Evolutionary conservation across 208 protist genomes (phyloP).

Genomic region (Acanthamoeba sp.): DNA sequence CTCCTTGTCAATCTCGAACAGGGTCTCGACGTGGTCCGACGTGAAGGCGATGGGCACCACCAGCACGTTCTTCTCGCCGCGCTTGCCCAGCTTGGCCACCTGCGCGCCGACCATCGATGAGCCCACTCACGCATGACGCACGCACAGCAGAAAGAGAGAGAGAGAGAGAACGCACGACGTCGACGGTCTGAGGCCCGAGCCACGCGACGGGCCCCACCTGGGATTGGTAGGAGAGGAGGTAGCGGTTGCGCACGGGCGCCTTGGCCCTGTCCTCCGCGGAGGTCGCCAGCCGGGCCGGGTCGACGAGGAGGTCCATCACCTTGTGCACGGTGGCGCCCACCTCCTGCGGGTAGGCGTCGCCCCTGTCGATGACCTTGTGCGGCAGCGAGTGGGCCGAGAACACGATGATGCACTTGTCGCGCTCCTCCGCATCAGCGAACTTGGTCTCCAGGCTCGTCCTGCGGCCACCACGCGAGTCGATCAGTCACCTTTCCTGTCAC

Average conservation of each 20-base stretch:
- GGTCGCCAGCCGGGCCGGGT: background rate
- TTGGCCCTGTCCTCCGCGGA: background rate
- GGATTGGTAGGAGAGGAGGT: constrained; percentile 84
- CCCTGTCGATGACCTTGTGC: constrained; percentile 85
- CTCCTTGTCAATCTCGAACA: constrained; percentile 89
- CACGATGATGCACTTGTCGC: constrained; percentile 82
- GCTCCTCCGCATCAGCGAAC: background rate
- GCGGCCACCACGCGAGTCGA: background rate
- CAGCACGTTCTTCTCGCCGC: constrained; percentile 76
- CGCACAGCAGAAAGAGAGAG: background rate
- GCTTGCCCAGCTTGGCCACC: constrained; percentile 71
- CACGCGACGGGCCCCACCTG: constrained; percentile 87
- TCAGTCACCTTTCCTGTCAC: no score
- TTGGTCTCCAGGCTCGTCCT: background rate
- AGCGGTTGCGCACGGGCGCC: background rate
- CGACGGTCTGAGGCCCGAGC: constrained; percentile 86
- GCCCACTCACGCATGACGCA: no score
- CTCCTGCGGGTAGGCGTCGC: constrained; percentile 88
- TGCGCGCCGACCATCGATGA: background rate
- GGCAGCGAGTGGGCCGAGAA: constrained; percentile 91
- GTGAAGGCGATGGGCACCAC: constrained; percentile 90
- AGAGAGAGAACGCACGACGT: constrained; percentile 76
- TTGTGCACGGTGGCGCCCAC: constrained; percentile 83
- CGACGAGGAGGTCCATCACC: constrained; percentile 83
- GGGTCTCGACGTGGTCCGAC: constrained; percentile 90